These are phyloP conservation scores for Drechmeria coniospora DNA, from an alignment of 2,329 filamentous ascomycete genomes.

Conservation along the genomic window DNA sequence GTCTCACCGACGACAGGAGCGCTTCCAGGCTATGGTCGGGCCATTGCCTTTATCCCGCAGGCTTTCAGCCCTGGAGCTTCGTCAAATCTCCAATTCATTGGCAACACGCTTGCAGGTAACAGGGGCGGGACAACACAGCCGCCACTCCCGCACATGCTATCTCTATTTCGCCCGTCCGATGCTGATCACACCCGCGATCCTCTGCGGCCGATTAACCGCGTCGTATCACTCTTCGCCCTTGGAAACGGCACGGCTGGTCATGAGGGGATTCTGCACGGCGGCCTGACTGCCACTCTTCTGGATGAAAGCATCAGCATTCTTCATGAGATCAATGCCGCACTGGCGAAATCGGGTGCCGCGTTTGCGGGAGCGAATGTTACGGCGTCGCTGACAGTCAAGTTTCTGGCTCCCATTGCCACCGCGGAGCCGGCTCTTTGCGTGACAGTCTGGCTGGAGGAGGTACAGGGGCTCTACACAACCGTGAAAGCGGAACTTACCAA, in stretches of 20 bases:
- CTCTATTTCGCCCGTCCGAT: conserved; percentile 1
- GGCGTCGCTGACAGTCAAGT: conserved; percentile 1
- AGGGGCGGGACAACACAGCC: neutral
- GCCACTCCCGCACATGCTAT: conserved; percentile 1
- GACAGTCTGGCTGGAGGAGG: neutral
- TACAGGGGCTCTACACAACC: neutral
- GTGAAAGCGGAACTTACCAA: neutral
- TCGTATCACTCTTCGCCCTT: neutral
- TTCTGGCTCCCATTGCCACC: neutral
- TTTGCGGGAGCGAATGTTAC: neutral
- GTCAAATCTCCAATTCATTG: neutral
- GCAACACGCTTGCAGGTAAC: neutral
- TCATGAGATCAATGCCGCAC: neutral
- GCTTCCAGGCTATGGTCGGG: neutral
- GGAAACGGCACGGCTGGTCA: neutral
- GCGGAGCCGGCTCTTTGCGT: conserved; percentile 1
- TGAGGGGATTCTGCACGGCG: conserved; percentile 1
- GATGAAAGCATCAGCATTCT: conserved; percentile 1
- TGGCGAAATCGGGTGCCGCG: neutral
- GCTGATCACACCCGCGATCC: neutral
- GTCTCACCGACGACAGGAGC: neutral
- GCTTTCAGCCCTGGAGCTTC: neutral
- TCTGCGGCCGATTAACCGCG: neutral
- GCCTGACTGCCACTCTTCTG: conserved; percentile 1
- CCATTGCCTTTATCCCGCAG: neutral